Percentiles rank a stretch among this genome's conserved stretches.
Conservation (phyloP, 371 early-diverging fungal species). For the Mucor irregularis region DNA sequence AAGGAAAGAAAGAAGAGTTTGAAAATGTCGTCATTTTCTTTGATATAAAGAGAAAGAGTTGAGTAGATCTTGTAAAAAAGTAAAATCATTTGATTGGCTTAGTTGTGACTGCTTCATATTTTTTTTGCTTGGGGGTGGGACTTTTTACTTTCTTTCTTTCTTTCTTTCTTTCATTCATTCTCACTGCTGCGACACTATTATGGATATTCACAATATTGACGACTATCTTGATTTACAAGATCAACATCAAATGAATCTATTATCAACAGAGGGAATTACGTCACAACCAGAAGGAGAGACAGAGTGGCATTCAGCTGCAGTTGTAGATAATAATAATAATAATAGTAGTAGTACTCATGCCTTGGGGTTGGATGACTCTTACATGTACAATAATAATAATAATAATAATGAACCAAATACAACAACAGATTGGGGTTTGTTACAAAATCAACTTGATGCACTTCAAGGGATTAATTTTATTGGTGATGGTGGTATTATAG, state of each 20-base stretch:
- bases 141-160: too few species aligned
- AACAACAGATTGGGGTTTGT: slow-evolving; percentile 11
- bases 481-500: background rate
- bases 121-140: too few species aligned
- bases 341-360: too few species aligned
- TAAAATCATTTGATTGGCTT: too few species aligned
- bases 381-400: slow-evolving; percentile 1
- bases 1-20: background rate
- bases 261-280: slow-evolving; percentile 15
- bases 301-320: slow-evolving; percentile 26
- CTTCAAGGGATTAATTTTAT: slow-evolving; percentile 9
- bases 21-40: too few species aligned
- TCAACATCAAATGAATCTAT: slow-evolving; percentile 16
- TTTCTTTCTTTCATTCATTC: background rate
- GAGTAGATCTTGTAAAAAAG: background rate
- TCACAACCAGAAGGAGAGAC: background rate
- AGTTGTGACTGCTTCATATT: too few species aligned
- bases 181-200: background rate
- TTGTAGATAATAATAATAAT: background rate
- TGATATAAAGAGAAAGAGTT: background rate
- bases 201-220: slow-evolving; percentile 34
- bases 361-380: too few species aligned
- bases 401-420: too few species aligned
- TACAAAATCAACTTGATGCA: slow-evolving; percentile 9
- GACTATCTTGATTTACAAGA: slow-evolving; percentile 29